phyloP scores from a whole-genome alignment of 2,329 filamentous ascomycete genomes.

The Cordyceps cicadae region DNA sequence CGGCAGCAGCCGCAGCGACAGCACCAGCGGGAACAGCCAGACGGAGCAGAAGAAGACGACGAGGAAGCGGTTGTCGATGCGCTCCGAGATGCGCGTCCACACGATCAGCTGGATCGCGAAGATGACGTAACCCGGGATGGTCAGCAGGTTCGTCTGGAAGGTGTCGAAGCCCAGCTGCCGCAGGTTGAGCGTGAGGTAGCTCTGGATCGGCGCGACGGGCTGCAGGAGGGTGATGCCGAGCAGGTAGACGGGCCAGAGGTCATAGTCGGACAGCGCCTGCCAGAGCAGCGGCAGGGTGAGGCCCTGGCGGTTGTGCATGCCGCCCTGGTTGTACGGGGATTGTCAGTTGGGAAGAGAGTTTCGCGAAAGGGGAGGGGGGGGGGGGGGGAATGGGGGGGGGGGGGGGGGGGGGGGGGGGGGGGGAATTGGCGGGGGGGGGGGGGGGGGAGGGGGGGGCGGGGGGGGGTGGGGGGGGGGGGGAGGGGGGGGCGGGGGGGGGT shows the following conservation, averaged over 20 bases:
- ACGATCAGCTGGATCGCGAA: slow-evolving; percentile 28
- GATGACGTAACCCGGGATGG: slow-evolving; percentile 46
- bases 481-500: too few relatives aligned
- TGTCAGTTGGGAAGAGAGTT: neutral
- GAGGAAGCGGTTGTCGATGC: slow-evolving; percentile 25
- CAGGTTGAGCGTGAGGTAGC: slow-evolving; percentile 53
- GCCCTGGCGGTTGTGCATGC: slow-evolving; percentile 53
- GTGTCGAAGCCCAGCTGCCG: slow-evolving; percentile 49
- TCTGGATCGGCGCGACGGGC: slow-evolving; percentile 38
- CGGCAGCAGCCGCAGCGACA: slow-evolving; percentile 22
- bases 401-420: too few relatives aligned
- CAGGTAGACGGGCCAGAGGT: slow-evolving; percentile 40
- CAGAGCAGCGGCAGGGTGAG: slow-evolving; percentile 43
- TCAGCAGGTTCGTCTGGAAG: slow-evolving; percentile 55
- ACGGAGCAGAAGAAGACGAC: slow-evolving; percentile 13
- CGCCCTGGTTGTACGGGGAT: slow-evolving; percentile 22
- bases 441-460: too few relatives aligned
- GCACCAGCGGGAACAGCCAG: slow-evolving; percentile 13
- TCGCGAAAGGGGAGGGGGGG: too few relatives aligned
- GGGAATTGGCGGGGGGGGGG: too few relatives aligned
- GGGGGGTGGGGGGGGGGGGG: too few relatives aligned
- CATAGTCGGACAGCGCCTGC: slow-evolving; percentile 44
- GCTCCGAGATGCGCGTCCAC: slow-evolving; percentile 30
- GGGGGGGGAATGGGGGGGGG: too few relatives aligned
- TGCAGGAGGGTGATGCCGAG: slow-evolving; percentile 41